Base-by-base conservation (phyloP, 208 protist genomes). In the Crithidia brevicula region DNA sequence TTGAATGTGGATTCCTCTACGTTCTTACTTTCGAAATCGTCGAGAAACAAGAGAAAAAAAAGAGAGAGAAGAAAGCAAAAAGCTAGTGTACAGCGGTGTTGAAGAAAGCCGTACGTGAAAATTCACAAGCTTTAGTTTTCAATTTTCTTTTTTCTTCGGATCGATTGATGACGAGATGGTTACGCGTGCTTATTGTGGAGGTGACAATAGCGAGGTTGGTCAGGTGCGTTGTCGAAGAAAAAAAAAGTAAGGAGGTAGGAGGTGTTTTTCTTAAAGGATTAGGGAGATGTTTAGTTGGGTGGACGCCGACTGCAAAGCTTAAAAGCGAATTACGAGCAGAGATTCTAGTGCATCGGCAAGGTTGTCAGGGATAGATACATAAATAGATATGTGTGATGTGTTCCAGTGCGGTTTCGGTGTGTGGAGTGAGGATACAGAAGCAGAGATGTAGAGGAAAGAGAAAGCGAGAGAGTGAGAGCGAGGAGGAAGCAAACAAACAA, bases 11-110 rank as follows among this genome's bases (percentile, higher is more conserved):
- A n/a, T n/a, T n/a, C n/a, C n/a, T 40, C 36, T 40, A 1, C 36
- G 36, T 40, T 20, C 31, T 49, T 72, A 30, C 15, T 51, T 56
- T 61, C n/a, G n/a, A 67, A 0, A 20, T 30, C 18, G 7, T 49
- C 27, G 23, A 27, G 46, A 22, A 38, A 22, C 16, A 42, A n/a
- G 42, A 47, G 56, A 25, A 61, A 18, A 69, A 45, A 31, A 22
- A 28, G 50, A 46, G 51, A 43, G 45, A 36, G 65, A 53, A 69
- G n/a, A n/a, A 49, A 60, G 45, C 16, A 63, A 28, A 57, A 60
- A 59, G 3, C 45, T 50, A 64, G 22, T 7, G 36, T 40, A 40
- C 36, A 40, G 36, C 15, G 36, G 36, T 40, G 36, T 40, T 40
- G 36, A 40, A 40, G 36, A 40, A 40, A 40, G 36, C 36, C 15